Evolutionary conservation across 2,329 filamentous ascomycete species (phyloP), one percentile per base, ranked within the genome.

Genomic region (Colletotrichum lentis): DNA sequence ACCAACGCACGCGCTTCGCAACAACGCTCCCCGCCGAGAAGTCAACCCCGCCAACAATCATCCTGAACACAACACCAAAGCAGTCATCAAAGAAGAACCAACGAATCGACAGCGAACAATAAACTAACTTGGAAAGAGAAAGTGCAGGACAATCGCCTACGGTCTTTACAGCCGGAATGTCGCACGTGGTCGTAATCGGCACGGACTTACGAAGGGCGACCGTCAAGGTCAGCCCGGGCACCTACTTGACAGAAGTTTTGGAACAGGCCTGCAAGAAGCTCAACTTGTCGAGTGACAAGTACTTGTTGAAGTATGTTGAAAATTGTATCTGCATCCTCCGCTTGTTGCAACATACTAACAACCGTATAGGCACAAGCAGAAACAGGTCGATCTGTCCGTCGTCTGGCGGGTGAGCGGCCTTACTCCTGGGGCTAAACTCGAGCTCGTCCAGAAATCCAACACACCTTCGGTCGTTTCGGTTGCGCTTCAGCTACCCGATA

Each of bases 191-290:
- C 73, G 93, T 98, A 61, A 90, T 97, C 72, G 90, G 95, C 77
- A 88, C 91, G 46, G 89, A 92, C 73, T 86, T 94, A 73, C 90
- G 91, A 72, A 88, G 93, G 73, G 87, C 90, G 58, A 91, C 88
- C 49, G 85, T 99, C 79, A 97, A 97, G 79, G 94, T 96, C 64
- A 91, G 86, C 0, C 93, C 94, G 0, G 86, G 86, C 64, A 97
- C 90, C 71, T 91, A 93, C 73, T 82, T 99, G 73, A 91, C 91
- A 66, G 94, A 97, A 76, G 87, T 99, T 1, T 84, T 97, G 20
- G 88, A 93, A 70, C 91, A 98, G 79, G 95, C 95, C 53, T 98
- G 95, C 78, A 84, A 84, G 73, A 97, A 95, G 81, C 87, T 97
- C 73, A 90, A 89, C 68, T 80, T 95, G 39, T 83, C 89, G 67